phyloP scores from a whole-genome alignment of 192 early-diverging fungal species.

The Funneliformis mosseae region DNA sequence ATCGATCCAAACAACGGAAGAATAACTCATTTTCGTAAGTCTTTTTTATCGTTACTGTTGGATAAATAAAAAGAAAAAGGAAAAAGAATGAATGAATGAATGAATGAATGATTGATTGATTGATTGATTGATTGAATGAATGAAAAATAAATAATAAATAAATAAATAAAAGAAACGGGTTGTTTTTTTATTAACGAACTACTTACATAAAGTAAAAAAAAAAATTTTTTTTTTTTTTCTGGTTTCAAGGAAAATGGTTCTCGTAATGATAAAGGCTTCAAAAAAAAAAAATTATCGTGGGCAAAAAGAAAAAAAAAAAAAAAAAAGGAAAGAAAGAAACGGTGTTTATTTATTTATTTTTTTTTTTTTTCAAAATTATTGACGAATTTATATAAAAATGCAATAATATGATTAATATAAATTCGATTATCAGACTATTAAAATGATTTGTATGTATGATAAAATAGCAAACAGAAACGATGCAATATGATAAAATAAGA shows the following conservation, averaged over 20 bases:
- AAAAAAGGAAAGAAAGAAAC: background rate
- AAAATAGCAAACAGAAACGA: background rate
- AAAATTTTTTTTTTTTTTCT: background rate
- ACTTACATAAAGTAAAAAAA: background rate
- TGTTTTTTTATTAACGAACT: background rate
- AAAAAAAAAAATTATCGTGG: background rate
- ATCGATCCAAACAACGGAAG: constrained; percentile 21
- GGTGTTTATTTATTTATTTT: background rate
- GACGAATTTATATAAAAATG: background rate
- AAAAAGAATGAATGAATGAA: no score
- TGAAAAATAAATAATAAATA: background rate
- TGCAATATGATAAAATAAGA: background rate
- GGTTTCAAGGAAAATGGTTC: background rate
- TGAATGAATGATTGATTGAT: no score
- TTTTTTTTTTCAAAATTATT: background rate
- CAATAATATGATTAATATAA: background rate
- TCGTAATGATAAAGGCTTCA: background rate
- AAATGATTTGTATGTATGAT: background rate
- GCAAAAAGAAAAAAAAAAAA: background rate
- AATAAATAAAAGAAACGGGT: background rate
- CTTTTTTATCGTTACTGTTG: background rate
- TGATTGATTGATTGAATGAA: no score
- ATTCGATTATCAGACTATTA: background rate
- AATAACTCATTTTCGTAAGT: constrained; percentile 11
- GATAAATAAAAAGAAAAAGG: background rate